These are phyloP conservation scores for Colletotrichum musae DNA, from an alignment of 2,329 filamentous ascomycete species.

Conservation along the genomic window DNA sequence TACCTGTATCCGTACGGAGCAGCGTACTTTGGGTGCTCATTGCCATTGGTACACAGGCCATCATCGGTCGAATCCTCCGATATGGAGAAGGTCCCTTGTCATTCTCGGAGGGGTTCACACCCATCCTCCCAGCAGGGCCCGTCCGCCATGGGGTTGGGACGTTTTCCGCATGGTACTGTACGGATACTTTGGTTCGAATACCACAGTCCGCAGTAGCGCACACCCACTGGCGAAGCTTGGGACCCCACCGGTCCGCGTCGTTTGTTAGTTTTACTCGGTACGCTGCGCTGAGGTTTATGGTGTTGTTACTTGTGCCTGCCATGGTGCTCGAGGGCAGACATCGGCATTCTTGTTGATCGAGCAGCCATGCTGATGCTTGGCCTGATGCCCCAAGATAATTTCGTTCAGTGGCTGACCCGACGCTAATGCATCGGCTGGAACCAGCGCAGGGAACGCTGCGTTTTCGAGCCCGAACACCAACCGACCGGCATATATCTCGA, in stretches of 20 bases:
- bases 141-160: slow-evolving; percentile 33
- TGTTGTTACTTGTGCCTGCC: too few relatives aligned
- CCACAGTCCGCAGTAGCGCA: neutral
- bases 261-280: slow-evolving; percentile 3
- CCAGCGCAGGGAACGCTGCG: neutral
- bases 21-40: neutral
- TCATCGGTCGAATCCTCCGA: slow-evolving; percentile 24
- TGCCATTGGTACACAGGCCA: slow-evolving; percentile 25
- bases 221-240: neutral
- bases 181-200: slow-evolving; percentile 23
- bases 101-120: slow-evolving; percentile 21
- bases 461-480: neutral
- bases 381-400: neutral
- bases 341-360: slow-evolving; percentile 4
- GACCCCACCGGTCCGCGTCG: slow-evolving; percentile 12
- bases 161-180: slow-evolving; percentile 26
- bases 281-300: neutral
- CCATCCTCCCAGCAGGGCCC: slow-evolving; percentile 16
- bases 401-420: slow-evolving; percentile 8
- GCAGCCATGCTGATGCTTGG: neutral
- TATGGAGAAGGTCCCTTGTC: slow-evolving; percentile 29
- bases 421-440: neutral
- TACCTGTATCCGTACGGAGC: neutral
- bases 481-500: slow-evolving; percentile 9
- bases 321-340: slow-evolving; percentile 1